phyloP scores from a whole-genome alignment of 768 basidiomycete genomes.

The Calocera viscosa region DNA sequence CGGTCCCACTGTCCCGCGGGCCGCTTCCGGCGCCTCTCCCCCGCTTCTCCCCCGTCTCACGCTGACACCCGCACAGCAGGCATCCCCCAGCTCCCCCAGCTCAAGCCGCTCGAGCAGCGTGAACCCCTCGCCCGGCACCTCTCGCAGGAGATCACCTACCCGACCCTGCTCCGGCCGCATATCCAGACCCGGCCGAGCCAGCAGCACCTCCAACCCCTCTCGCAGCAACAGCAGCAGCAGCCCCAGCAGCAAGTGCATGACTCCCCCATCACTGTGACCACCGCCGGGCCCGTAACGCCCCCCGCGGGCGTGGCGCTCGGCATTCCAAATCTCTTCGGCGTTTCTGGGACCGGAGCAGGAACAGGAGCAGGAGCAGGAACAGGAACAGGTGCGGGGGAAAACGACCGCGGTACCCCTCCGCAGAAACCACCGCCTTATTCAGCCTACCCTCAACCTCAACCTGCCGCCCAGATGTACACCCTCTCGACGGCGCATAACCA shows the following conservation, averaged over 20 bases:
- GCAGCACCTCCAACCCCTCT: neutral
- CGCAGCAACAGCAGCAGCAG: neutral
- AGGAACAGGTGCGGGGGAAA: neutral
- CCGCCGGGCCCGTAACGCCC: neutral
- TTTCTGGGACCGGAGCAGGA: neutral
- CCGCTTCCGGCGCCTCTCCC: neutral
- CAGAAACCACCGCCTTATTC: conserved; percentile 4
- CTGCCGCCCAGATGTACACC: too few species aligned
- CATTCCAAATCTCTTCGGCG: neutral
- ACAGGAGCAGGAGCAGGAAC: neutral
- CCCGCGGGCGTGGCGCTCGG: neutral
- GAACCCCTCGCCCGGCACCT: neutral
- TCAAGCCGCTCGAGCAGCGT: neutral
- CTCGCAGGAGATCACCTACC: neutral
- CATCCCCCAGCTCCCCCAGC: neutral
- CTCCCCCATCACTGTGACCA: neutral
- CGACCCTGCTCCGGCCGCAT: neutral
- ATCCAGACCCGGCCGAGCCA: neutral
- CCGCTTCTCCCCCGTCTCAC: neutral
- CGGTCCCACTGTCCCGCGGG: neutral
- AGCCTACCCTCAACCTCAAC: neutral
- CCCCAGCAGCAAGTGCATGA: neutral
- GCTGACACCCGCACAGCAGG: neutral
- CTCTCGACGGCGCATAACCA: neutral
- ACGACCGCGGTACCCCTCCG: neutral